Base-by-base conservation (phyloP, 2,329 filamentous ascomycete species). In the Aspergillus costaricaensis region DNA sequence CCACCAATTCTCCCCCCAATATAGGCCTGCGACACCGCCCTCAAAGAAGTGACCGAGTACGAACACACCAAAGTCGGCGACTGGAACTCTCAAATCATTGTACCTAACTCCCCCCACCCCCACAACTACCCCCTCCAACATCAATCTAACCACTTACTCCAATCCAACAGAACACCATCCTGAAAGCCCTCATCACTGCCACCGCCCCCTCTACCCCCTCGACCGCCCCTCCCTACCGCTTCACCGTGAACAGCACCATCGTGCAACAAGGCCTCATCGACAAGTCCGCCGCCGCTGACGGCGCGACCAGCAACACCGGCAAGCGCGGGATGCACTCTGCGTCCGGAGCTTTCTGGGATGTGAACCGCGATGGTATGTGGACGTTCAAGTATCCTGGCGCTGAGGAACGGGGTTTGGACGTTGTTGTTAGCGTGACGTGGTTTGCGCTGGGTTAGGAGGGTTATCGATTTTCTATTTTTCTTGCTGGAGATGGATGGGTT, bases 171-270 rank as follows among this genome's bases (percentile, higher is more conserved):
- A 78, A 76, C 64, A 67, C 72, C 60, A 71, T 78, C 63, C 72
- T 79, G 50, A 73, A 78, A 65, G 68, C 75, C 44, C 73, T 80
- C 63, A 76, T 81, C 61, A 58, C 72, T 58, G 78, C 78, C 50
- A 79, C 78, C 39, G 71, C 76, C 25, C 73, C 77, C 23, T 67
- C 72, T 52, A 70, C 74, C 21, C 62, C 72, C 44, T 67, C 72
- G 43, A 68, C 73, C 5, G 68, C 79, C 14, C 73, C 85, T 25
- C 89, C 91, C 5, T 96, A 88, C 86, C 98, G 98, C 80, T 98
- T 94, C 80, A 91, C 92, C 69, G 92, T 96, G 80, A 98, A 96
- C 84, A 96, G 91, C 82, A 98, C 94, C 67, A 97, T 98, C 74
- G 96, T 98, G 69, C 94, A 99, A 82, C 94, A 98, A 81, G 77